Evolutionary conservation across 2,329 filamentous ascomycete species (phyloP).

Genomic region (Diplodia seriata): DNA sequence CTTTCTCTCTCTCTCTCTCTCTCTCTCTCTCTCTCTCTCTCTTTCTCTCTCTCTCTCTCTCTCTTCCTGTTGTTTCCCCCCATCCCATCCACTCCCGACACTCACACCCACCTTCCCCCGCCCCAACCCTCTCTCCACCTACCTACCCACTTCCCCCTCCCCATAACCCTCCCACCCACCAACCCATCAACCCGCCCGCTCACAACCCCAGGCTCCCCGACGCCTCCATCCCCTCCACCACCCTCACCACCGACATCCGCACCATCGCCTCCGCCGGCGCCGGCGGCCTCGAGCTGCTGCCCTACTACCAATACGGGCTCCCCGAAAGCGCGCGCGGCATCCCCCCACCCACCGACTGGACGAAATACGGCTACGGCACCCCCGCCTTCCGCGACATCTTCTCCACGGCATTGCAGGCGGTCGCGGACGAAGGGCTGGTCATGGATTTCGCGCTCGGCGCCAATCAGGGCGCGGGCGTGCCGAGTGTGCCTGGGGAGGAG

Average conservation of each 20-base stretch:
- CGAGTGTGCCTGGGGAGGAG: constrained; percentile 38
- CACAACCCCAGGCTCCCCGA: constrained; percentile 38
- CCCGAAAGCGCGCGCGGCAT: constrained; percentile 30
- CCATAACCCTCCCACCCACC: background rate
- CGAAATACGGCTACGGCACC: constrained; percentile 51
- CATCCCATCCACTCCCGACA: too few relatives aligned
- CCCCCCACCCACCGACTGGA: constrained; percentile 45
- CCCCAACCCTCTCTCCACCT: background rate
- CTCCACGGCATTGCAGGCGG: constrained; percentile 42
- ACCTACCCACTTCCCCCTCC: too few relatives aligned
- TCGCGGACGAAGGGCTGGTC: constrained; percentile 47
- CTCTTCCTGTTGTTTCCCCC: too few relatives aligned
- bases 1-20: background rate
- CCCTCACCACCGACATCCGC: constrained; percentile 34
- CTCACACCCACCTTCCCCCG: too few relatives aligned
- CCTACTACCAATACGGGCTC: constrained; percentile 38
- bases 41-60: background rate
- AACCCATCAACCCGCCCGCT: too few relatives aligned
- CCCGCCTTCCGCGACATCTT: constrained; percentile 44
- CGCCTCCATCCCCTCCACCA: constrained; percentile 34
- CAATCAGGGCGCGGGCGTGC: constrained; percentile 58
- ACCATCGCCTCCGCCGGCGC: constrained; percentile 32
- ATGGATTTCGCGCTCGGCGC: constrained; percentile 58
- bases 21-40: background rate
- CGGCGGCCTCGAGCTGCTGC: constrained; percentile 38